These are phyloP conservation scores for Fusarium sp. DNA, from an alignment of 2,329 filamentous ascomycete genomes.

Conservation along the genomic window DNA sequence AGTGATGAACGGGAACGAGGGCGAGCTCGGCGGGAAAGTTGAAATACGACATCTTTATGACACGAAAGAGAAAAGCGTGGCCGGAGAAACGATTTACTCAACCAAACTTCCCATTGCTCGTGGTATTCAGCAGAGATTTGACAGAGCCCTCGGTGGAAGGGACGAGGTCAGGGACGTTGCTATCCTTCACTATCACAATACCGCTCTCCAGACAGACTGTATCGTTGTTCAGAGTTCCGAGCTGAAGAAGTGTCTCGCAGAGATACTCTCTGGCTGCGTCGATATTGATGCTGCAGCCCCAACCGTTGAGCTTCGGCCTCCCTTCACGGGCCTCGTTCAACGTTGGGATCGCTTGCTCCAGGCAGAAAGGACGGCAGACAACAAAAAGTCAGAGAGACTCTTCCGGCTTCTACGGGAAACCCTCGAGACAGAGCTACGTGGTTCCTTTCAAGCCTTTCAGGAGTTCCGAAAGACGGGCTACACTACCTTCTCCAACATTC, in stretches of 20 bases:
- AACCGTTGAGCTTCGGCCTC: not conserved
- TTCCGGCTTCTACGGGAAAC: not conserved
- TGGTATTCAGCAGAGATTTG: not conserved
- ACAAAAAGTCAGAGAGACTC: not conserved
- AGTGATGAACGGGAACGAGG: not conserved
- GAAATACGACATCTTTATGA: not conserved
- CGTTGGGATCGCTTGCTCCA: not conserved
- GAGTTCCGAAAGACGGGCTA: not conserved
- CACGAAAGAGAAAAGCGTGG: not conserved
- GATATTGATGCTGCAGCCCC: not conserved
- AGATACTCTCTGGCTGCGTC: not conserved
- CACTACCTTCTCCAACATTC: not conserved
- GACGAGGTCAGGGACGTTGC: not conserved
- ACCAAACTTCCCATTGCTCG: not conserved
- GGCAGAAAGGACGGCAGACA: not conserved
- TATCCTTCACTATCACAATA: not conserved
- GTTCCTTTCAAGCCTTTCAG: not conserved
- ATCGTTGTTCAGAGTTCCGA: conserved; percentile 9
- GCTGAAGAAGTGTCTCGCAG: not conserved
- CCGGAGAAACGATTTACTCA: not conserved
- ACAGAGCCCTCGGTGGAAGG: too few species aligned
- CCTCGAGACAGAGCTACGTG: not conserved
- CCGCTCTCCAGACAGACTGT: not conserved
- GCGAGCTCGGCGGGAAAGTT: not conserved
- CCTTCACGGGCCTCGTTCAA: conserved; percentile 5